phyloP scores from a whole-genome alignment of 2,329 filamentous ascomycete species.

The Fusarium newnesense region DNA sequence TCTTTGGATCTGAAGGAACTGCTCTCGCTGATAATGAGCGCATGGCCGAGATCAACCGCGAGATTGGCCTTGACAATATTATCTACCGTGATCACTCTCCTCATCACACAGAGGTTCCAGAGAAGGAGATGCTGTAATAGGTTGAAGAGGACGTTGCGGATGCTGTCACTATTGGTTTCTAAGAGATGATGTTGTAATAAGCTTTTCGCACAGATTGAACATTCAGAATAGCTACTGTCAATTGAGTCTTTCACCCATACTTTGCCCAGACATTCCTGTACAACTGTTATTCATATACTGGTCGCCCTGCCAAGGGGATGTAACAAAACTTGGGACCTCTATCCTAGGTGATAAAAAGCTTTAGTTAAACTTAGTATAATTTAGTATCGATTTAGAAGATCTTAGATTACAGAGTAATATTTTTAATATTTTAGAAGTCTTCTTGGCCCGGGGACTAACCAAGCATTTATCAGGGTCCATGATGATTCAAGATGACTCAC shows the following conservation, averaged over 20 bases:
- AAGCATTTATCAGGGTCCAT: background rate
- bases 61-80: conserved; percentile 66
- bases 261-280: background rate
- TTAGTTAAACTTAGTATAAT: too few relatives aligned
- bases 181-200: background rate
- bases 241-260: background rate
- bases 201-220: background rate
- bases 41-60: conserved; percentile 77
- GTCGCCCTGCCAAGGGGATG: background rate
- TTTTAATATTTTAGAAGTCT: too few relatives aligned
- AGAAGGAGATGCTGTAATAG: background rate
- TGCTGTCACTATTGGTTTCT: background rate
- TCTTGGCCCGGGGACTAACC: too few relatives aligned
- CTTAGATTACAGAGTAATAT: too few relatives aligned
- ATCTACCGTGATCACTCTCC: background rate
- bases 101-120: background rate
- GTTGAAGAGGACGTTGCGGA: background rate
- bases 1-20: conserved; percentile 74
- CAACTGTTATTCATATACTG: background rate
- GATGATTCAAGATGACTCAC: background rate
- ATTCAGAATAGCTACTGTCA: background rate
- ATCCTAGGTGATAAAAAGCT: too few relatives aligned
- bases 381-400: too few relatives aligned
- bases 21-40: conserved; percentile 74
- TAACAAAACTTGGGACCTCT: too few relatives aligned